Base-by-base conservation (phyloP, 73 alveolate genomes). In the Paramecium octaurelia region DNA sequence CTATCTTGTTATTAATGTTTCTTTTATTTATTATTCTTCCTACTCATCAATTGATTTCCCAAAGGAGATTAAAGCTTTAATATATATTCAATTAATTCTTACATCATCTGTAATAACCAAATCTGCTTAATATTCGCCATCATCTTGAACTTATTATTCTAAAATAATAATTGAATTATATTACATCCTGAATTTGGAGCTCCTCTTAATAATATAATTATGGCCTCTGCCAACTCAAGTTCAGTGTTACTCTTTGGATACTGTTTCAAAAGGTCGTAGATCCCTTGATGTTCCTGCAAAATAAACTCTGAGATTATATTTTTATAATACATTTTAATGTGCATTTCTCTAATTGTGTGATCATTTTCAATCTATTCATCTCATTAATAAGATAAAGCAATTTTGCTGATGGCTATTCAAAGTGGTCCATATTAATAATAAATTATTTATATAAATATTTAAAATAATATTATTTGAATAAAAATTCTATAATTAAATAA, bases 331-430 rank as follows among this genome's bases (percentile, higher is more conserved):
- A 64, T 64, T 64, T 64, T 11, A 64, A 64, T 31, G 84, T 64
- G 48, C 84, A 64, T 34, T 64, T 64, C 46, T 64, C 84, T 24
- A 64, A 12, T 64, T 64, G 31, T 23, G 84, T 64, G 11, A 64
- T 64, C 84, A 64, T 64, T 11, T 64, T 64, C 8, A 64, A 9
- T 31, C 84, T 27, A 24, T 64, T 64, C 84, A 64, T 64, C 9
- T 64, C 84, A 12, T 27, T 64, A 3, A 64, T 64, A 11, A 64
- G 27, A 34, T 64, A 64, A 11, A 64, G 46, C 46, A 64, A 64
- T 64, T 64, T 64, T 31, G 84, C 84, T 64, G 84, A 64, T 64
- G 84, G 84, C 27, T 64, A 27, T 64, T 64, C 84, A 64, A 64
- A 64, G 31, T 64, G 84, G 27, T 64, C 84, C 84, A 64, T 64